phyloP scores from a whole-genome alignment of 306 rosid species.

The Cucumis melo region DNA sequence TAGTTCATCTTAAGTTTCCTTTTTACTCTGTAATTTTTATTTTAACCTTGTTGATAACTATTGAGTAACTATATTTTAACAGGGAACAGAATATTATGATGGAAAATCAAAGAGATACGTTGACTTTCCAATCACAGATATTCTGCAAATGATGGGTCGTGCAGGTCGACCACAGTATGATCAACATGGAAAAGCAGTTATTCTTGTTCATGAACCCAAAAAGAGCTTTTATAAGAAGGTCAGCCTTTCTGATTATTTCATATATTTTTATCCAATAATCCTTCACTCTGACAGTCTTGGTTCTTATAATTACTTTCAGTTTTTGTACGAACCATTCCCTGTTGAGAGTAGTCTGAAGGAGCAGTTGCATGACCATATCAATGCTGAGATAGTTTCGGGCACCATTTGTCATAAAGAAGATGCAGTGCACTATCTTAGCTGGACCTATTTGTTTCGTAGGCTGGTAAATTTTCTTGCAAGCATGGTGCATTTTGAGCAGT shows the following conservation, averaged over 20 bases:
- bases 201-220: conserved; percentile 98
- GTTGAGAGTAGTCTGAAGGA: conserved; percentile 97
- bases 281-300: neutral
- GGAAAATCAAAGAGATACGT: conserved; percentile 89
- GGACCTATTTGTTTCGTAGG: conserved; percentile 95
- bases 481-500: neutral
- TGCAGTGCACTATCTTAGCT: conserved; percentile 89
- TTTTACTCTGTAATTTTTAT: neutral
- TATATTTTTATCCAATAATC: neutral
- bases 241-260: neutral
- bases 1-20: neutral
- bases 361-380: conserved; percentile 70
- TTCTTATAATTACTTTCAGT: conserved; percentile 34
- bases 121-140: conserved; percentile 96
- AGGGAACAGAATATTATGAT: conserved; percentile 91
- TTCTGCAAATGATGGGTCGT: conserved; percentile 99
- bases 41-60: conserved; percentile 4
- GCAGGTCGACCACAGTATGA: conserved; percentile 98
- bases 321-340: conserved; percentile 92
- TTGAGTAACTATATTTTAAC: conserved; percentile 11
- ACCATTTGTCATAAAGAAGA: conserved; percentile 90
- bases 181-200: conserved; percentile 97
- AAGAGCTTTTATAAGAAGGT: conserved; percentile 98
- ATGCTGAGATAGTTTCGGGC: conserved; percentile 91
- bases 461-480: conserved; percentile 42